These are phyloP conservation scores for Candida maesae DNA, from an alignment of 805 yeast species.

Conservation along the genomic window DNA sequence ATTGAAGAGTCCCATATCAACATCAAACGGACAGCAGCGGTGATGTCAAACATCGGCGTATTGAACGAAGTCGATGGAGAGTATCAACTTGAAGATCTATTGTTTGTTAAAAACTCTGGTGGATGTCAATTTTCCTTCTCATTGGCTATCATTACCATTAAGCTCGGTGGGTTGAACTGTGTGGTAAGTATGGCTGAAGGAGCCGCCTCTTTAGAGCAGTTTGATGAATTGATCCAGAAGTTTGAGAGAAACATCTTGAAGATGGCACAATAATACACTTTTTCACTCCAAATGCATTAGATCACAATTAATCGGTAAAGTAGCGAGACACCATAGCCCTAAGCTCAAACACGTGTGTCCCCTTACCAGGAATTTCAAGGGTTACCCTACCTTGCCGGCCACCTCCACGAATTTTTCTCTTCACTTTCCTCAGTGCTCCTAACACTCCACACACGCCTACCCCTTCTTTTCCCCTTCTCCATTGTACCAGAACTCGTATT, in stretches of 20 bases:
- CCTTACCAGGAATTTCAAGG: background rate
- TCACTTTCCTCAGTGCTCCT: too few relatives aligned
- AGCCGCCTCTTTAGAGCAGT: conserved; percentile 1
- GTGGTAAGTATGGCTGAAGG: conserved; percentile 16
- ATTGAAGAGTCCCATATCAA: conserved; percentile 9
- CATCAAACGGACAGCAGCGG: conserved; percentile 11
- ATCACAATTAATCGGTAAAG: too few relatives aligned
- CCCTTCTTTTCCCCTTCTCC: background rate
- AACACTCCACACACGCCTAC: too few relatives aligned
- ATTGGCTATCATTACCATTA: conserved; percentile 8
- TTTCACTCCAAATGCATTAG: too few relatives aligned
- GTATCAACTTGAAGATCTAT: conserved; percentile 13
- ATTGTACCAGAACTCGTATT: conserved; percentile 4
- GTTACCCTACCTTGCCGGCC: background rate
- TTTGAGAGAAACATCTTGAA: conserved; percentile 12
- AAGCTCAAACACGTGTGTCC: background rate
- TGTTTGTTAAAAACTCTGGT: conserved; percentile 15
- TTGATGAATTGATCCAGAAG: conserved; percentile 8
- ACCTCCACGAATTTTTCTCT: too few relatives aligned
- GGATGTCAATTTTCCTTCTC: conserved; percentile 15
- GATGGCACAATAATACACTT: background rate
- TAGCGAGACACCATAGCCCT: too few relatives aligned
- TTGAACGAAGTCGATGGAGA: background rate
- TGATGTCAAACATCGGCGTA: conserved; percentile 22
- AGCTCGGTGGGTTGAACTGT: conserved; percentile 16